These are phyloP conservation scores for Microthlaspi erraticum DNA, from an alignment of 345 rosid species.

Conservation along the genomic window DNA sequence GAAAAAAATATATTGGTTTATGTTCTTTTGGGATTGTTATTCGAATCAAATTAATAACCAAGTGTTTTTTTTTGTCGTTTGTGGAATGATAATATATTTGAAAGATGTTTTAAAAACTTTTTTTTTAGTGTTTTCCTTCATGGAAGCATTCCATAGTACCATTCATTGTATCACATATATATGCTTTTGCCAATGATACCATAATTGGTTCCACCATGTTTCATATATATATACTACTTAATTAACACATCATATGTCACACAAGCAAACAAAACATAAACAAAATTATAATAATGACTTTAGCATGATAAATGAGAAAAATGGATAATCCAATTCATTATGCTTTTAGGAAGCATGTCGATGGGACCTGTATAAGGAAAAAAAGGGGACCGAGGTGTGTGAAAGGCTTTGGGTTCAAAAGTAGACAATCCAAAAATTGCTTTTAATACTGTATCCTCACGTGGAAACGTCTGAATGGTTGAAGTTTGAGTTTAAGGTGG, in stretches of 20 bases:
- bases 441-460: constrained; percentile 1
- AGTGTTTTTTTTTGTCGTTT: neutral
- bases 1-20: constrained; percentile 8
- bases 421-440: constrained; percentile 13
- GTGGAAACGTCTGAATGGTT: constrained; percentile 20
- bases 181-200: constrained; percentile 34
- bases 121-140: neutral
- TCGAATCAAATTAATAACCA: neutral
- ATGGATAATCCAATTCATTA: constrained; percentile 46
- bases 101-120: neutral
- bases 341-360: constrained; percentile 65
- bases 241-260: constrained; percentile 34
- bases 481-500: constrained; percentile 23
- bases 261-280: constrained; percentile 27
- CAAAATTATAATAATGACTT: constrained; percentile 1
- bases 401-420: constrained; percentile 38
- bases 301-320: constrained; percentile 26
- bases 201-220: constrained; percentile 75
- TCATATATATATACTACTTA: constrained; percentile 4
- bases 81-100: neutral
- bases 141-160: constrained; percentile 20
- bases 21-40: constrained; percentile 14
- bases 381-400: constrained; percentile 34
- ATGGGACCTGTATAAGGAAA: constrained; percentile 59
- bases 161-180: neutral